phyloP scores from a whole-genome alignment of 2,329 filamentous ascomycete genomes.

The Talaromyces sp. region DNA sequence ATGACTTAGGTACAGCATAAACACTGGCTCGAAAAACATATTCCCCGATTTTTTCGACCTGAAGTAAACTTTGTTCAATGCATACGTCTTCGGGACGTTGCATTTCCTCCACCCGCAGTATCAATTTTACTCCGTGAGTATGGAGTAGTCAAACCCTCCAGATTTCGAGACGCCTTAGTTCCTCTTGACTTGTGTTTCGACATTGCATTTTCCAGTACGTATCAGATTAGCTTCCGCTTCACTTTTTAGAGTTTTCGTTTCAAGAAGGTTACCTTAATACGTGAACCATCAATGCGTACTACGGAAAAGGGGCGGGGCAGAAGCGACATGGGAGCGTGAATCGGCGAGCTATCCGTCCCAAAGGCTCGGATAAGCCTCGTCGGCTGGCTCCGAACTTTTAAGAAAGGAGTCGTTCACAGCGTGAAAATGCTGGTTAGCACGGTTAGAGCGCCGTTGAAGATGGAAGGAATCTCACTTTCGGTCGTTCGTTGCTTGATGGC shows the following conservation, averaged over 20 bases:
- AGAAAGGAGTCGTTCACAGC: background rate
- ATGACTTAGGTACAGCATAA: background rate
- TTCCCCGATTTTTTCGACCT: background rate
- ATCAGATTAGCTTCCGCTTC: background rate
- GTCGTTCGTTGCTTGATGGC: background rate
- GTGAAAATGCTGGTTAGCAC: background rate
- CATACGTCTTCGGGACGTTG: background rate
- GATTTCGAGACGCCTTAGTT: background rate
- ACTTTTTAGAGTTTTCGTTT: background rate
- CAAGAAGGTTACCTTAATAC: background rate
- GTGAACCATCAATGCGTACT: background rate
- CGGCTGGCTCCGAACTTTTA: background rate
- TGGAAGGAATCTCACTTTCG: background rate
- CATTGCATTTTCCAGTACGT: background rate
- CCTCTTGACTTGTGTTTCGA: background rate
- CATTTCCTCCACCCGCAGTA: background rate
- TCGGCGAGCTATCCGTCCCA: conserved; percentile 2
- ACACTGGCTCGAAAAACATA: background rate
- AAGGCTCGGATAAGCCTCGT: background rate
- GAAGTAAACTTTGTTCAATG: background rate
- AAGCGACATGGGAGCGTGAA: background rate
- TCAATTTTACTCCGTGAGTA: background rate
- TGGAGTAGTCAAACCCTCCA: background rate
- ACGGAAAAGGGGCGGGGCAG: background rate
- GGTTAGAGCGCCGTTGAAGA: background rate